Percentiles rank a stretch among this genome's conserved stretches.
phyloP scores from a whole-genome alignment of 2,329 filamentous ascomycete genomes.

The Emergomyces africanus region DNA sequence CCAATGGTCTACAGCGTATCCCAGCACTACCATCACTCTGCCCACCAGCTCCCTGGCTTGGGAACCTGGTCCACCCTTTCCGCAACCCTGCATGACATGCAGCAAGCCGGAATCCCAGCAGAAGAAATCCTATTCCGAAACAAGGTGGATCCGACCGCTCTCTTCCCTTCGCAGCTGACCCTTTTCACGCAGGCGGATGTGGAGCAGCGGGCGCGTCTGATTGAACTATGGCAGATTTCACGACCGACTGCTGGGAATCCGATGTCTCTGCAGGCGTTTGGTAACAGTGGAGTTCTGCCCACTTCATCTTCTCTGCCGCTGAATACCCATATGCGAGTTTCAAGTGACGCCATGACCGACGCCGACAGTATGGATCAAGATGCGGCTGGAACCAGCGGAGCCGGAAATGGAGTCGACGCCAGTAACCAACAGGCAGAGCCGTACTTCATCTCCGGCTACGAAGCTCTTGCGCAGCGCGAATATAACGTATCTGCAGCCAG shows the following conservation, averaged over 20 bases:
- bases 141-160: slow-evolving; percentile 54
- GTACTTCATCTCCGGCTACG: slow-evolving; percentile 76
- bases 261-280: slow-evolving; percentile 13
- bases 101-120: slow-evolving; percentile 29
- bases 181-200: slow-evolving; percentile 65
- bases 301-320: neutral
- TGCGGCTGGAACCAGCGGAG: slow-evolving; percentile 2
- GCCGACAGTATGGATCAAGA: slow-evolving; percentile 15
- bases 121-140: slow-evolving; percentile 51
- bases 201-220: slow-evolving; percentile 58
- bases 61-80: slow-evolving; percentile 30
- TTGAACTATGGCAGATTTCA: slow-evolving; percentile 77
- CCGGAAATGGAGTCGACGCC: slow-evolving; percentile 9
- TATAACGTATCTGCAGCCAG: slow-evolving; percentile 33
- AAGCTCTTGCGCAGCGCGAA: slow-evolving; percentile 52
- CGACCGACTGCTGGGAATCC: slow-evolving; percentile 51
- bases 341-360: slow-evolving; percentile 21
- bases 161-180: slow-evolving; percentile 63
- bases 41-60: slow-evolving; percentile 44
- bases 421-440: slow-evolving; percentile 50
- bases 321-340: neutral
- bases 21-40: slow-evolving; percentile 73
- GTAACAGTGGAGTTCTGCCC: neutral
- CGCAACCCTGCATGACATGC: slow-evolving; percentile 39
- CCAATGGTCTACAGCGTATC: slow-evolving; percentile 60